Percentiles rank a stretch among this genome's conserved stretches.
Conservation (phyloP, 2,329 filamentous ascomycete species). For the Aspergillus unguis region DNA sequence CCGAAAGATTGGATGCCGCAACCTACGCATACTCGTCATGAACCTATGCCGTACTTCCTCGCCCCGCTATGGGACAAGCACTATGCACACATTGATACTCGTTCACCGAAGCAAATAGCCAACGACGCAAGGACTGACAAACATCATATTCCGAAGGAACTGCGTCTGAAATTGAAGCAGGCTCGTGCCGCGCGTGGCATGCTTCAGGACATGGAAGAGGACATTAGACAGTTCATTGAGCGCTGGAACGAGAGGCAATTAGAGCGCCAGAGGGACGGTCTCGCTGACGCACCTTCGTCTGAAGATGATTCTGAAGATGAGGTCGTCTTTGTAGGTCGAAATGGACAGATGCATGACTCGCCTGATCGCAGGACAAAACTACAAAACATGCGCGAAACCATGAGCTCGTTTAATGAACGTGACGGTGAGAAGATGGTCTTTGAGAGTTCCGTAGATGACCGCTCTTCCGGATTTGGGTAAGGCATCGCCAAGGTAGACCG, state of each 20-base stretch:
- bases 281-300: slow-evolving; percentile 42
- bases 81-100: slow-evolving; percentile 42
- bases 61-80: slow-evolving; percentile 77
- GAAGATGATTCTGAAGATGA: slow-evolving; percentile 69
- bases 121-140: slow-evolving; percentile 33
- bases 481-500: slow-evolving; percentile 25
- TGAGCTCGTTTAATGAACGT: slow-evolving; percentile 35
- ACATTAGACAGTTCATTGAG: slow-evolving; percentile 71
- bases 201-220: slow-evolving; percentile 79
- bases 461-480: slow-evolving; percentile 76
- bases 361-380: slow-evolving; percentile 52
- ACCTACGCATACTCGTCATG: slow-evolving; percentile 73
- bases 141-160: slow-evolving; percentile 68
- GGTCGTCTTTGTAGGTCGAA: slow-evolving; percentile 81
- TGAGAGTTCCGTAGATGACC: slow-evolving; percentile 72
- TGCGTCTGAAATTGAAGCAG: slow-evolving; percentile 77
- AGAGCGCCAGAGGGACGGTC: slow-evolving; percentile 45
- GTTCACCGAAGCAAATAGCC: slow-evolving; percentile 32
- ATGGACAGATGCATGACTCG: slow-evolving; percentile 61
- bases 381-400: slow-evolving; percentile 42
- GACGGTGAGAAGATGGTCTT: slow-evolving; percentile 71
- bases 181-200: slow-evolving; percentile 72
- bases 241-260: slow-evolving; percentile 56
- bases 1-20: slow-evolving; percentile 78
- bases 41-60: slow-evolving; percentile 78